Conservation (phyloP, 768 basidiomycete genomes). For the Trametopsis cervina region DNA sequence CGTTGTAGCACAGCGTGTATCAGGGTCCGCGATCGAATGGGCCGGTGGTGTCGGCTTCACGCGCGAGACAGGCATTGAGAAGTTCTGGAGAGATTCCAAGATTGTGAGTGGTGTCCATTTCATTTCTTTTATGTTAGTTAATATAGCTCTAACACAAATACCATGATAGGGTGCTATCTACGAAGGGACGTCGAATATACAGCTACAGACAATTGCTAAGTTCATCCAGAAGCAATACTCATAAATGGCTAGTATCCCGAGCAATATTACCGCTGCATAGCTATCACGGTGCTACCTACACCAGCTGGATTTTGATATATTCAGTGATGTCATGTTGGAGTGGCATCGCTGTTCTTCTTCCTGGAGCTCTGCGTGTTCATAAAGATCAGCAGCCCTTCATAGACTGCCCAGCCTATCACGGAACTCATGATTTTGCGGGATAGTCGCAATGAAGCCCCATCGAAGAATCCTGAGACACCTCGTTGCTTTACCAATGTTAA, state of each 20-base stretch:
- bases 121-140: neutral
- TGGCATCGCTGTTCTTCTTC: too few relatives aligned
- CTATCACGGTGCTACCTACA: too few relatives aligned
- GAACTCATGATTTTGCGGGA: constrained; percentile 83
- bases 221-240: constrained; percentile 83
- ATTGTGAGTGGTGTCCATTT: constrained; percentile 51
- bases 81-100: constrained; percentile 95
- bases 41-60: constrained; percentile 91
- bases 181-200: constrained; percentile 97
- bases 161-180: constrained; percentile 72
- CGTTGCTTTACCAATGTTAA: too few relatives aligned
- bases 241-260: constrained; percentile 23
- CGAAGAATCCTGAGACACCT: constrained; percentile 75
- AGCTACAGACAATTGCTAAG: constrained; percentile 93
- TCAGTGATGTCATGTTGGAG: too few relatives aligned
- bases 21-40: constrained; percentile 93
- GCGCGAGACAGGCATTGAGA: constrained; percentile 91
- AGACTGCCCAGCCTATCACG: constrained; percentile 89
- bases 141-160: neutral
- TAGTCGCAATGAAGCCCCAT: constrained; percentile 76
- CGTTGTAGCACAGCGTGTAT: constrained; percentile 81
- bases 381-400: constrained; percentile 69
- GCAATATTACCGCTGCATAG: neutral
- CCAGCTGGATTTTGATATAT: too few relatives aligned
- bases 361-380: constrained; percentile 20